Percentiles rank a stretch among this genome's conserved stretches.
These are phyloP conservation scores for Suillus placidus DNA, from an alignment of 768 basidiomycete species.

Conservation along the genomic window DNA sequence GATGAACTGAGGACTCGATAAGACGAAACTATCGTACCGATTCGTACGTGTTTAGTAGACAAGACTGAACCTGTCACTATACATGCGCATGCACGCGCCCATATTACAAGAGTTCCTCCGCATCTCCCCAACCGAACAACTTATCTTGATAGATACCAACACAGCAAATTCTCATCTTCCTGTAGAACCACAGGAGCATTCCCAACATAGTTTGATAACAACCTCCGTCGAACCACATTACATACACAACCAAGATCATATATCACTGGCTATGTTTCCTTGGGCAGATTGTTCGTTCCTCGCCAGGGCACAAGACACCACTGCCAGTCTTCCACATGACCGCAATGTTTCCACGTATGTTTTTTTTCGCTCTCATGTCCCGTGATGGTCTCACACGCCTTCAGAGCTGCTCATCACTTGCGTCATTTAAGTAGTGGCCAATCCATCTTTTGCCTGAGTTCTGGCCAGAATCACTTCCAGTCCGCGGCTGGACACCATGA, in stretches of 20 bases:
- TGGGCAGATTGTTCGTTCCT: neutral
- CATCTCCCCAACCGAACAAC: constrained; percentile 1
- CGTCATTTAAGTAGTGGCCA: neutral
- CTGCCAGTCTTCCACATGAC: neutral
- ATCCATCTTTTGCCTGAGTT: neutral
- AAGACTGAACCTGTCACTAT: neutral
- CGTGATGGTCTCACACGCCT: neutral
- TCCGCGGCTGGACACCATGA: neutral
- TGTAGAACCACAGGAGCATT: neutral
- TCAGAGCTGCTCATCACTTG: neutral
- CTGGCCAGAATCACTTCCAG: neutral
- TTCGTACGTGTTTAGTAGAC: neutral
- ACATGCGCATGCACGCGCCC: neutral
- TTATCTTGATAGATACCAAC: constrained; percentile 1
- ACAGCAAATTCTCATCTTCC: neutral
- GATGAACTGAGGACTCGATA: neutral
- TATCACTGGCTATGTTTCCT: neutral
- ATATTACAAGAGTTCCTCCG: neutral
- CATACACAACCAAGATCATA: neutral
- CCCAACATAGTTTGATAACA: neutral
- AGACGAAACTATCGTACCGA: neutral
- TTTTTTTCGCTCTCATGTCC: neutral
- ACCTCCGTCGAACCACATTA: neutral
- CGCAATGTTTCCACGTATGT: neutral
- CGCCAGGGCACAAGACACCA: neutral